phyloP scores from a whole-genome alignment of 768 basidiomycete species.

The Leucocoprinus sp. region DNA sequence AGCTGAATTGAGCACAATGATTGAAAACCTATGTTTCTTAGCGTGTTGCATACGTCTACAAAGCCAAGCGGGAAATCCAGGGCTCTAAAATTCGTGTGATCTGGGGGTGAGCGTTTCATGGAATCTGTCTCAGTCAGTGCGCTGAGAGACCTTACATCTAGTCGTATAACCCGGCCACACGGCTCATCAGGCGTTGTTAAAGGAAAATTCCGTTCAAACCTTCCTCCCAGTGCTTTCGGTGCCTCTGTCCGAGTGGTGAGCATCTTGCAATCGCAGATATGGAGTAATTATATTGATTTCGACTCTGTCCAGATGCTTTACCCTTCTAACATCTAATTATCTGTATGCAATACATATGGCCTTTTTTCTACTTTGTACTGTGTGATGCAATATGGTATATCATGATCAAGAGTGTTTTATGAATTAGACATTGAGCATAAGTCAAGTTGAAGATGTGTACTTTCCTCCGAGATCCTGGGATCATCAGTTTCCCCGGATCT shows the following conservation, averaged over 20 bases:
- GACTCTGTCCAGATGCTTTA: conserved; percentile 69
- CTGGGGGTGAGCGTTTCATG: conserved; percentile 70
- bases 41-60: conserved; percentile 98
- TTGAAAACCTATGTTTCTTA: conserved; percentile 22
- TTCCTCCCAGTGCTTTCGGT: conserved; percentile 92
- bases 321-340: conserved; percentile 69
- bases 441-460: not conserved
- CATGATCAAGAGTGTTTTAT: conserved; percentile 14
- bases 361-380: conserved; percentile 25
- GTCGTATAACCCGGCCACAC: conserved; percentile 89
- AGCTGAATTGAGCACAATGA: conserved; percentile 1
- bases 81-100: conserved; percentile 96
- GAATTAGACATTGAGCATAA: not conserved
- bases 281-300: conserved; percentile 2
- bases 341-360: conserved; percentile 22
- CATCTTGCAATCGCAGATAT: conserved; percentile 15
- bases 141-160: conserved; percentile 20
- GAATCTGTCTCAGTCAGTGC: not conserved
- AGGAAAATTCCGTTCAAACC: conserved; percentile 92
- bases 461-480: conserved; percentile 1
- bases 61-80: conserved; percentile 88
- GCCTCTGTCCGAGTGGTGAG: conserved; percentile 85
- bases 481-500: conserved; percentile 9
- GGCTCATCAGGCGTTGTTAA: conserved; percentile 94
- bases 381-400: conserved; percentile 43